A percentile compares a stretch with the other conserved stretches of the same genome.
Conservation (phyloP, 2,329 filamentous ascomycete genomes). For the Colletotrichum tropicale region DNA sequence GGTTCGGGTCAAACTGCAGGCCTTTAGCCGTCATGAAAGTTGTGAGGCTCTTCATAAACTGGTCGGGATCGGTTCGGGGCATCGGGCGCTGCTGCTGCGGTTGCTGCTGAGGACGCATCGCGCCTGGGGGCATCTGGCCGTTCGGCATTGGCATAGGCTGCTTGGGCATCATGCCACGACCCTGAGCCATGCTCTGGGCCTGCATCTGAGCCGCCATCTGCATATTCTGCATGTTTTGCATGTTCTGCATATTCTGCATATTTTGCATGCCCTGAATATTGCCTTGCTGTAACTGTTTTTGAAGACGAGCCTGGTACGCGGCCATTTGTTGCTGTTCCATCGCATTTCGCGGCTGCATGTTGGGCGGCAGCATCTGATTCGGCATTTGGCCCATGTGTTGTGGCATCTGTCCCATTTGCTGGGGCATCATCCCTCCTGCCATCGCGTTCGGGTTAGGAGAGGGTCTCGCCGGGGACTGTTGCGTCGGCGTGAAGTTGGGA, state of each 20-base stretch:
- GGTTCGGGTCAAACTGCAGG: conserved; percentile 75
- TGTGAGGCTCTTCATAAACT: conserved; percentile 77
- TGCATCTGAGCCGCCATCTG: conserved; percentile 60
- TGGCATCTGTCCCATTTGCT: conserved; percentile 53
- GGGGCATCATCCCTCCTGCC: conserved; percentile 54
- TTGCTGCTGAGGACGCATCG: conserved; percentile 54
- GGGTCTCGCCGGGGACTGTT: conserved; percentile 60
- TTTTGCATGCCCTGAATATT: conserved; percentile 50
- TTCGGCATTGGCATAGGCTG: conserved; percentile 58
- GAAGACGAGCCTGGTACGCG: conserved; percentile 82
- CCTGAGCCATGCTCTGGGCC: conserved; percentile 39
- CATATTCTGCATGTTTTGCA: conserved; percentile 43
- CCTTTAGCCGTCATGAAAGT: conserved; percentile 79
- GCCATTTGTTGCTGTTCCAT: conserved; percentile 77
- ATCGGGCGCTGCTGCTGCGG: conserved; percentile 39
- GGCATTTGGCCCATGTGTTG: conserved; percentile 37
- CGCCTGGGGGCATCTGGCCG: conserved; percentile 57
- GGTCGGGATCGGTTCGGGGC: conserved; percentile 60
- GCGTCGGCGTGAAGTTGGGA: conserved; percentile 61
- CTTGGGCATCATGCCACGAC: conserved; percentile 58
- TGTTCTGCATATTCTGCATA: conserved; percentile 41
- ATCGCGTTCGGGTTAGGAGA: conserved; percentile 59
- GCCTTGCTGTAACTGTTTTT: conserved; percentile 73
- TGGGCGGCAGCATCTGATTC: conserved; percentile 34
- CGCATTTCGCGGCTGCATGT: conserved; percentile 53